Base-by-base conservation (phyloP, 2,329 filamentous ascomycete genomes). In the Colletotrichum cordylinicola region DNA sequence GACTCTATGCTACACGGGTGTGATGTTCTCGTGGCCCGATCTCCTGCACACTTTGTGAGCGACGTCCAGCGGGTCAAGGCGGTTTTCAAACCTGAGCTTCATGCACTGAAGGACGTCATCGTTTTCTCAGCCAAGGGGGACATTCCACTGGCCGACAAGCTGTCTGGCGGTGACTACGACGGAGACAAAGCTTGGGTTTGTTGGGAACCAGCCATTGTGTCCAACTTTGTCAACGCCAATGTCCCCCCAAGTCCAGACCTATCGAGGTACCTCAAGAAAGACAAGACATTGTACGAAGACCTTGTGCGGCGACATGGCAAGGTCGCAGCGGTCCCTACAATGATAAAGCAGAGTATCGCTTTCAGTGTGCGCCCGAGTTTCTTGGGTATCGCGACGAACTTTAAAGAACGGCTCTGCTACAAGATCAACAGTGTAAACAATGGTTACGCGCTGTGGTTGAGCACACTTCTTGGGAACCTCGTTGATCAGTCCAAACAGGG, bases 141-240 rank as follows among this genome's bases (percentile, higher is more conserved):
- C 31, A 85, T 84, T 1, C 91, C 94, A 0, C 87, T 96, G 0
- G 95, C 94, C 0, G 90, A 91, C 10, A 92, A 93, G 79, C 86
- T 96, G 0, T 95, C 94, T 2, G 95, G 95, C 0, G 95, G 95
- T 0, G 95, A 96, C 80, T 96, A 96, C 77, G 94, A 96, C 78
- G 95, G 95, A 0, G 95, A 97, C 77, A 89, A 86, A n/a, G 91
- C 94, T 6, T 96, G 94, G 94, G 84, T 95, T 0, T 95, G 93
- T 79, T 96, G 93, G 93, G 94, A 96, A 33, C 85, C 87, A 0
- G 83, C 85, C 0, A 88, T 97, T 4, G 93, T 95, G 0, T 79
- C 86, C 7, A 91, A 91, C n/a, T 96, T 96, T 78, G 78, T 80
- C 6, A 95, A 94, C 74, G 90, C 91, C 0, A 85, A 88, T 1